A percentile compares a stretch with the other conserved stretches of the same genome.
Conservation (phyloP, 495 filamentous ascomycete species). For the Penicillium longicatenatum region DNA sequence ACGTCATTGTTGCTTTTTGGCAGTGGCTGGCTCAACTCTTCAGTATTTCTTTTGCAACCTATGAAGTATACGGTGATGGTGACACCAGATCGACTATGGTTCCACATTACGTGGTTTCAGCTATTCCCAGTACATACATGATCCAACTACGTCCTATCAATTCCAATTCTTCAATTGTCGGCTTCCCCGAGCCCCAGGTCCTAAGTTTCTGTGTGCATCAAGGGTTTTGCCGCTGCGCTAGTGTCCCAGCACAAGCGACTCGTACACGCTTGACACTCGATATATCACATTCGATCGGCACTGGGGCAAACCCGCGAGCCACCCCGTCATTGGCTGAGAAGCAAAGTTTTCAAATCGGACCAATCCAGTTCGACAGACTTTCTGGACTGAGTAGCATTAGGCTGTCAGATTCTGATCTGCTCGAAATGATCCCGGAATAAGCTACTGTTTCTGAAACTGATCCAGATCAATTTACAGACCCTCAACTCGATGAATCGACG, state of each 20-base stretch:
- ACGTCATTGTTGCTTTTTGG: conserved; percentile 12
- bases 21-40: conserved; percentile 16
- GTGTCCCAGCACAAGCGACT: conserved; percentile 8
- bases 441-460: conserved; percentile 6
- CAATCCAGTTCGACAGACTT: conserved; percentile 9
- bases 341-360: conserved; percentile 5
- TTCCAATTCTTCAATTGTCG: background rate
- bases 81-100: conserved; percentile 1
- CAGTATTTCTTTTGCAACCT: conserved; percentile 7
- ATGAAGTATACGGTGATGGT: conserved; percentile 2
- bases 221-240: conserved; percentile 8
- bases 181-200: conserved; percentile 4
- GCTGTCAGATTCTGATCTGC: conserved; percentile 3
- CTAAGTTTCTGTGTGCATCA: conserved; percentile 19
- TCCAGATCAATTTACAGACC: conserved; percentile 2
- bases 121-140: conserved; percentile 3
- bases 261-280: conserved; percentile 22
- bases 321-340: conserved; percentile 13
- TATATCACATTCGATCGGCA: conserved; percentile 21
- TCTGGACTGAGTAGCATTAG: background rate
- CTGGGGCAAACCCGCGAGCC: conserved; percentile 4
- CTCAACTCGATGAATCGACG: background rate
- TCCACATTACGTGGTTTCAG: conserved; percentile 8
- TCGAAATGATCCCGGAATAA: background rate
- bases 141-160: background rate